phyloP scores from a whole-genome alignment of 2,329 filamentous ascomycete species.

The Fusarium nisikadoi region DNA sequence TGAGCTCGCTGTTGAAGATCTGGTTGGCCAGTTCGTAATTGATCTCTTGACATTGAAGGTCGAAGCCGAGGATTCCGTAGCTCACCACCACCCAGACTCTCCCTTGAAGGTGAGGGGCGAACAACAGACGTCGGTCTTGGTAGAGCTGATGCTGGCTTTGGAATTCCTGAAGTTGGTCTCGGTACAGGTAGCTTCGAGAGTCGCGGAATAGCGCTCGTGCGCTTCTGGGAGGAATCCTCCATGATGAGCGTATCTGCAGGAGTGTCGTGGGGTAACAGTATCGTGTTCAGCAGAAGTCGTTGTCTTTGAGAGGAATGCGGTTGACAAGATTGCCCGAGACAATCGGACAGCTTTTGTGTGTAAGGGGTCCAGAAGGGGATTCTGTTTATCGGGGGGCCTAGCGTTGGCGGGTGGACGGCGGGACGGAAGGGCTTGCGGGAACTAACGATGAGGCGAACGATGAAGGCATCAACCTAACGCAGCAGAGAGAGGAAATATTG shows the following conservation, averaged over 20 bases:
- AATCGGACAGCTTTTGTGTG: constrained; percentile 10
- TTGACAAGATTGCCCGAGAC: constrained; percentile 1
- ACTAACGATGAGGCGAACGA: constrained; percentile 24
- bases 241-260: constrained; percentile 34
- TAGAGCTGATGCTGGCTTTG: constrained; percentile 44
- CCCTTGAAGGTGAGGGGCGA: constrained; percentile 46
- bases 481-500: not conserved
- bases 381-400: constrained; percentile 30
- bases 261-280: not conserved
- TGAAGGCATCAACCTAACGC: not conserved
- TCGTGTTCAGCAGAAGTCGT: not conserved
- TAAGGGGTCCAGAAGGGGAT: constrained; percentile 16
- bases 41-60: constrained; percentile 53
- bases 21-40: constrained; percentile 45
- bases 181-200: constrained; percentile 53
- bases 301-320: constrained; percentile 26
- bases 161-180: constrained; percentile 47
- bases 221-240: constrained; percentile 51
- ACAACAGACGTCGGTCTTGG: constrained; percentile 44
- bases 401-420: constrained; percentile 45
- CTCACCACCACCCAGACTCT: constrained; percentile 46
- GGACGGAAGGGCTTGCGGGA: constrained; percentile 38
- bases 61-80: constrained; percentile 56
- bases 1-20: constrained; percentile 50
- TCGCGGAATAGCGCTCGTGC: constrained; percentile 51